These are phyloP conservation scores for Paramecium sonneborni DNA, from an alignment of 73 alveolate genomes.

Conservation along the genomic window DNA sequence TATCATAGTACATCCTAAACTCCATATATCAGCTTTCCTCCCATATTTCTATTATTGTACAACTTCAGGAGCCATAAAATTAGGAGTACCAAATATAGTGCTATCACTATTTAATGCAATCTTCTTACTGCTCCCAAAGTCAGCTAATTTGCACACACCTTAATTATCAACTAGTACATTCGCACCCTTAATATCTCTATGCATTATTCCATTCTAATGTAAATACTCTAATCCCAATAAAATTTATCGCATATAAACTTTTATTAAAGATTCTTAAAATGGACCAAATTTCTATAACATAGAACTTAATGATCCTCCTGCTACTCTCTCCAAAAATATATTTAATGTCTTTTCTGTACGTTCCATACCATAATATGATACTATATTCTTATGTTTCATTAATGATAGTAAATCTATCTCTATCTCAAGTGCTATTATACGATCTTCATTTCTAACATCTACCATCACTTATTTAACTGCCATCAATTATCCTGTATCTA, in stretches of 20 bases:
- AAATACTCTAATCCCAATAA: constrained; percentile 86
- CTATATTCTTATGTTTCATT: constrained; percentile 76
- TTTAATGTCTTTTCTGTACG: constrained; percentile 56
- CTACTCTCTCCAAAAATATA: constrained; percentile 75
- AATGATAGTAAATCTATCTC: constrained; percentile 72
- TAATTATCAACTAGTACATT: constrained; percentile 74
- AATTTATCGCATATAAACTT: constrained; percentile 73
- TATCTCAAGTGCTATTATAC: not conserved
- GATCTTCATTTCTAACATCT: constrained; percentile 10
- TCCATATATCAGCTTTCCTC: constrained; percentile 80
- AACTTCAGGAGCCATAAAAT: constrained; percentile 97
- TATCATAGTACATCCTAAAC: constrained; percentile 81
- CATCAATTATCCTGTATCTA: constrained; percentile 78
- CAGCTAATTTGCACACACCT: constrained; percentile 68
- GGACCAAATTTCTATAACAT: constrained; percentile 67
- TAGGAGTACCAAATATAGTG: constrained; percentile 61
- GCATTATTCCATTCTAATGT: constrained; percentile 80
- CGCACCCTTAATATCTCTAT: constrained; percentile 90
- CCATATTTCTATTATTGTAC: constrained; percentile 76
- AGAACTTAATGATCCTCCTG: constrained; percentile 74
- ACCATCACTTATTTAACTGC: constrained; percentile 86
- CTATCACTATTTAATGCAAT: not conserved
- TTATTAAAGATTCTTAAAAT: constrained; percentile 75
- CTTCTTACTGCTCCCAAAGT: constrained; percentile 46
- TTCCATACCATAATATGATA: constrained; percentile 72